Conservation (phyloP, 495 filamentous ascomycete genomes). For the Aspergillus sclerotioniger region DNA sequence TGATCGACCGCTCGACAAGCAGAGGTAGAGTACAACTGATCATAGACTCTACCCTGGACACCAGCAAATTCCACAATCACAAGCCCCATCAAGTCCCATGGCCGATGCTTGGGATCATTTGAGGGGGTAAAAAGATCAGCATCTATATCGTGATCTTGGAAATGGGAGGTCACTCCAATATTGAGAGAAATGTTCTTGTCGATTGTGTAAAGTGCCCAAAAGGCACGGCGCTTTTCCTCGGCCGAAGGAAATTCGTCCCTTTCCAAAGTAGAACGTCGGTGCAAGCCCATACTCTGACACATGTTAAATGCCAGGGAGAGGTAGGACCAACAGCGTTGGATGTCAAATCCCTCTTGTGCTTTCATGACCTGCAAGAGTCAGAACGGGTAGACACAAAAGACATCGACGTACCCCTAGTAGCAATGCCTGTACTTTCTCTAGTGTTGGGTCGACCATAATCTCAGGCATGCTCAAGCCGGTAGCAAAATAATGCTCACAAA, state of each 20-base stretch:
- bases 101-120: constrained; percentile 11
- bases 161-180: constrained; percentile 27
- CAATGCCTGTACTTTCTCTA: constrained; percentile 29
- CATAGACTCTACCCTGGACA: constrained; percentile 26
- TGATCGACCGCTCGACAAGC: constrained; percentile 14
- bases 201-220: constrained; percentile 28
- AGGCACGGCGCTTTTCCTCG: constrained; percentile 25
- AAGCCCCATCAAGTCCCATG: constrained; percentile 26
- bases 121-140: constrained; percentile 20
- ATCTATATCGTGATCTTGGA: constrained; percentile 31
- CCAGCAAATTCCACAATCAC: constrained; percentile 24
- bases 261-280: constrained; percentile 17
- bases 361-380: constrained; percentile 20
- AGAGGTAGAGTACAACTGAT: constrained; percentile 22
- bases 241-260: constrained; percentile 13
- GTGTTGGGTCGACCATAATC: constrained; percentile 22
- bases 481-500: constrained; percentile 22
- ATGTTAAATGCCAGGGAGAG: constrained; percentile 29
- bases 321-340: constrained; percentile 28
- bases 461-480: constrained; percentile 20
- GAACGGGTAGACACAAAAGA: background rate
- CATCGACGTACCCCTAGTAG: constrained; percentile 21
- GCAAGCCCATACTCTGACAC: constrained; percentile 26
- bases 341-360: constrained; percentile 28
- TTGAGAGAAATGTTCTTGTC: constrained; percentile 30